Evolutionary conservation across 176 grass and related monocot species (phyloP).

Genomic region (Themeda triandra): DNA sequence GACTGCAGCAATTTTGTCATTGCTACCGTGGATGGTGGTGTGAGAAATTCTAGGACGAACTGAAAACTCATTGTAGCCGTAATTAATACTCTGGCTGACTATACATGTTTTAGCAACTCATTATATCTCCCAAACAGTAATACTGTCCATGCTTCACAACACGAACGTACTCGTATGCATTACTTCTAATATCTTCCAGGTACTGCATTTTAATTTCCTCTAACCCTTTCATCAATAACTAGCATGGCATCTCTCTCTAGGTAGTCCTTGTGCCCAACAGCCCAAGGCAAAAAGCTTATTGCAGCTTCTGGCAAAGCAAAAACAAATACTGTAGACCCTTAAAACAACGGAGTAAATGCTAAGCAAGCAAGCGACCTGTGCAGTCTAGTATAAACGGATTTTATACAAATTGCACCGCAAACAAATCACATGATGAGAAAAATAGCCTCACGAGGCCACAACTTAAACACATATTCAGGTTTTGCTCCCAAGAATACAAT

Average conservation of each 20-base stretch:
- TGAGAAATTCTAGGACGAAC: neutral
- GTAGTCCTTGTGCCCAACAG: neutral
- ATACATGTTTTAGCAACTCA: neutral
- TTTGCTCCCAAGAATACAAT: too few species aligned
- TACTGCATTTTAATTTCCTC: neutral
- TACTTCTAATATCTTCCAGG: neutral
- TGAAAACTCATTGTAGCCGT: neutral
- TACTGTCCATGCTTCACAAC: neutral
- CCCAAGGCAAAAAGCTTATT: neutral
- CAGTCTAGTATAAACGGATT: neutral
- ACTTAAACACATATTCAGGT: neutral
- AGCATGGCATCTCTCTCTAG: neutral
- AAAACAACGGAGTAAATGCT: neutral
- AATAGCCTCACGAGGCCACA: too few species aligned
- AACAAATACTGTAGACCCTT: too few species aligned
- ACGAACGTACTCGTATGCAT: too few species aligned
- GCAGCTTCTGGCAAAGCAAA: too few species aligned
- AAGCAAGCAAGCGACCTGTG: neutral
- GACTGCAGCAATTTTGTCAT: slow-evolving; percentile 8
- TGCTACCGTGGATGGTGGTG: neutral
- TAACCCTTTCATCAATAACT: neutral
- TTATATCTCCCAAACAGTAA: neutral
- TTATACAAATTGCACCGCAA: neutral
- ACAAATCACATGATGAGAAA: neutral
- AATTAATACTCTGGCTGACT: neutral